Evolutionary conservation across 306 rosid genomes (phyloP), one percentile per base, ranked within the genome.

Genomic region (Fragaria nilgerrensis): DNA sequence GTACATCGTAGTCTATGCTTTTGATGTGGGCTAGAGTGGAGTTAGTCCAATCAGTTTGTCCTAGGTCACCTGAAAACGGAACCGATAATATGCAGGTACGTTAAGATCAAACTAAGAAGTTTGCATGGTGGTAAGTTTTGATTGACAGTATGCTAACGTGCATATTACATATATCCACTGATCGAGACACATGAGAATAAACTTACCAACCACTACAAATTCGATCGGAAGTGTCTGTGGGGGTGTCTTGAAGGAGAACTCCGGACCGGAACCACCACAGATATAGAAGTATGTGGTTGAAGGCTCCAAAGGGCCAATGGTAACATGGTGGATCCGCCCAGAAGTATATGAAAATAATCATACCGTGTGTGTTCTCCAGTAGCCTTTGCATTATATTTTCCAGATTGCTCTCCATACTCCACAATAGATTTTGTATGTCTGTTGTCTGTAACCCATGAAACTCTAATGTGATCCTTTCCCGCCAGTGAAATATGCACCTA

Each of bases 401-500:
- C 84, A 13, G 84, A 32, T 68, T 16, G 44, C 56, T 56, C 80
- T 27, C 88, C 88, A 43, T 85, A 85, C 64, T 82, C 88, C 13
- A 85, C 88, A 7, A 64, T 20, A 0, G 90, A 67, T 44, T 76
- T 44, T 0, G 75, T 50, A 20, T 83, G 80, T 32, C 72, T 75
- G 61, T 81, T 85, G 8, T 84, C 89, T 0, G 95, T 92, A 32
- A 88, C 73, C 97, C 97, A 92, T 23, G 97, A 85, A 59, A 92
- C 86, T 74, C 87, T 92, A 83, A 90, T 74, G 45, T 80, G 84
- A 23, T 90, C 91, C 37, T 75, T 80, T 16, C 93, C 97, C 83
- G 75, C 89, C 78, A 92, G 81, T 0, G 97, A 92, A 68, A 92
- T 79, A 74, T 92, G 97, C 22, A 92, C 95, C 96, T 91, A 14